phyloP scores from a whole-genome alignment of 495 filamentous ascomycete genomes.

The Patellaria atrata region DNA sequence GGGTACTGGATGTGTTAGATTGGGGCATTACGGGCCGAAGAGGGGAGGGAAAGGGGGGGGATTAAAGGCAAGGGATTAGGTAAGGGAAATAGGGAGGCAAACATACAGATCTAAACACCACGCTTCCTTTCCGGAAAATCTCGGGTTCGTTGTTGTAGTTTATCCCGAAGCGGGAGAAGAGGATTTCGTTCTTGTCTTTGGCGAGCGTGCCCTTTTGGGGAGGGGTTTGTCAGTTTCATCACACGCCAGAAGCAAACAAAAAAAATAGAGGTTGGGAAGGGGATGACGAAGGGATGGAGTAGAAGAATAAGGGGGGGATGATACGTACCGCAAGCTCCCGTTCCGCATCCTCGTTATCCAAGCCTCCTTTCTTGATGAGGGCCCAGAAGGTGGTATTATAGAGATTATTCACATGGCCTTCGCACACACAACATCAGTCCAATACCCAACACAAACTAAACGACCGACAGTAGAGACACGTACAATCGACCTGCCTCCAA shows the following conservation, averaged over 20 bases:
- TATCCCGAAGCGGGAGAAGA: slow-evolving; percentile 76
- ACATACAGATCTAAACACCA: slow-evolving; percentile 69
- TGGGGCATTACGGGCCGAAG: slow-evolving; percentile 1
- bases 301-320: no score
- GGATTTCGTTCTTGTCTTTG: slow-evolving; percentile 86
- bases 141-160: slow-evolving; percentile 96
- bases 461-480: no score
- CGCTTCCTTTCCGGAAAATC: slow-evolving; percentile 84
- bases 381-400: slow-evolving; percentile 97
- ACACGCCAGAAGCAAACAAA: not conserved
- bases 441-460: no score
- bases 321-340: slow-evolving; percentile 51
- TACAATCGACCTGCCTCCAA: slow-evolving; percentile 95
- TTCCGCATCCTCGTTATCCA: slow-evolving; percentile 65
- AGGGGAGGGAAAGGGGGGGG: slow-evolving; percentile 5
- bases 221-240: not conserved
- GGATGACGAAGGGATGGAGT: no score
- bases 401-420: slow-evolving; percentile 93
- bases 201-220: slow-evolving; percentile 74
- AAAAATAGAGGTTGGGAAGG: no score
- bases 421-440: no score
- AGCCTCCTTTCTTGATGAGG: slow-evolving; percentile 60
- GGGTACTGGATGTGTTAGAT: slow-evolving; percentile 11
- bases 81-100: not conserved
- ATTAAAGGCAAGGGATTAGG: slow-evolving; percentile 7